These are phyloP conservation scores for Exophiala phaeomuriformis DNA, from an alignment of 2,329 filamentous ascomycete species.

Conservation along the genomic window DNA sequence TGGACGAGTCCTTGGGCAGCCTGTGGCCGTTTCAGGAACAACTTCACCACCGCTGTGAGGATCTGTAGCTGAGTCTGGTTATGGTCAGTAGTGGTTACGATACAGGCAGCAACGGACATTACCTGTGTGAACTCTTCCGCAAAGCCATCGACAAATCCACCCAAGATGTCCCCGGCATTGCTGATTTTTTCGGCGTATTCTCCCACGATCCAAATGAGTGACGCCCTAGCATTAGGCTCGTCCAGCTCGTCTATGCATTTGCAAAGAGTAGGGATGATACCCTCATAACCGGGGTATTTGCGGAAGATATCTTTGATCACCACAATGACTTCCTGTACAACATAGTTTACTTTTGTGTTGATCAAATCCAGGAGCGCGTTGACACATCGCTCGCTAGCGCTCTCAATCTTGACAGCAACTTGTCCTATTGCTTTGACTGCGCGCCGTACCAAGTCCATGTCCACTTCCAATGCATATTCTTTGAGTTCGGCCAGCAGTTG, in stretches of 20 bases:
- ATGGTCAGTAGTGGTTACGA: slow-evolving; percentile 23
- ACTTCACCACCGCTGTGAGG: slow-evolving; percentile 89
- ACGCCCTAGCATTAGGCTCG: slow-evolving; percentile 81
- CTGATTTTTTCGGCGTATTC: slow-evolving; percentile 99
- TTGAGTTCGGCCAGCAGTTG: slow-evolving; percentile 90
- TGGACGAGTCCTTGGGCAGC: slow-evolving; percentile 86
- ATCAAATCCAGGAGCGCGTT: slow-evolving; percentile 90
- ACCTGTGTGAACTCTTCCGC: slow-evolving; percentile 94
- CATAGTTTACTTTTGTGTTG: slow-evolving; percentile 96
- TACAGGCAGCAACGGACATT: slow-evolving; percentile 28
- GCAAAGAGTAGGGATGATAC: slow-evolving; percentile 92
- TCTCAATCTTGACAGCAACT: slow-evolving; percentile 97
- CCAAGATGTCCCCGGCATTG: slow-evolving; percentile 92
- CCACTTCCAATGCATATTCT: slow-evolving; percentile 94
- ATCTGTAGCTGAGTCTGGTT: slow-evolving; percentile 90
- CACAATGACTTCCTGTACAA: slow-evolving; percentile 96
- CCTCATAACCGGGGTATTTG: slow-evolving; percentile 96
- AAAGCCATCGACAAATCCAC: slow-evolving; percentile 86
- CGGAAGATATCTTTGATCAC: slow-evolving; percentile 98
- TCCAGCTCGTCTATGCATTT: slow-evolving; percentile 95
- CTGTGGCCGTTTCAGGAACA: slow-evolving; percentile 94
- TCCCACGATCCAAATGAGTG: slow-evolving; percentile 96
- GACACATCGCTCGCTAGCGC: slow-evolving; percentile 89
- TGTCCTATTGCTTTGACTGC: slow-evolving; percentile 95
- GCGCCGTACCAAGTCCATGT: slow-evolving; percentile 96